A percentile compares a stretch with the other conserved stretches of the same genome.
These are phyloP conservation scores for Leccinum pellstonianum DNA, from an alignment of 768 basidiomycete species.

Conservation along the genomic window DNA sequence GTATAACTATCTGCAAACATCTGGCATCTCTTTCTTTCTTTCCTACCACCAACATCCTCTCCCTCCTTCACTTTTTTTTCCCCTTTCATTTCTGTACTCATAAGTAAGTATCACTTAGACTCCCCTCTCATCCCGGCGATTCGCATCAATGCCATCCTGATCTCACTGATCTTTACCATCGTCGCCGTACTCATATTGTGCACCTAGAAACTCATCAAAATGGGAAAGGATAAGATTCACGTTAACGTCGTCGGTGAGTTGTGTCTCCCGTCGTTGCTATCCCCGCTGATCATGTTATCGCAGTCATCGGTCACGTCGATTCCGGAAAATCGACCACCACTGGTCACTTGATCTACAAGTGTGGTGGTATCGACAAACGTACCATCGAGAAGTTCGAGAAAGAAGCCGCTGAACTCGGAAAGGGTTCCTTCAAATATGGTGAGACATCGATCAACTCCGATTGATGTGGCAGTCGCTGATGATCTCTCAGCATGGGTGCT, in stretches of 20 bases:
- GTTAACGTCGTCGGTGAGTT: conserved; percentile 94
- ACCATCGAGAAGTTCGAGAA: conserved; percentile 99
- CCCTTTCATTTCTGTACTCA: conserved; percentile 39
- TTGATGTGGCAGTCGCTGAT: conserved; percentile 21
- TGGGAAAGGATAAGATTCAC: conserved; percentile 96
- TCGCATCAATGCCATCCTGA: conserved; percentile 20
- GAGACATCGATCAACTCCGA: conserved; percentile 33
- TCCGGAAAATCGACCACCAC: conserved; percentile 99
- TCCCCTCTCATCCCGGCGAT: conserved; percentile 17
- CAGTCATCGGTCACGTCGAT: conserved; percentile 99
- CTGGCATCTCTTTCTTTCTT: conserved; percentile 34
- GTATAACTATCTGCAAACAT: conserved; percentile 63
- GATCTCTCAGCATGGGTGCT: conserved; percentile 88
- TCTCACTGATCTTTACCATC: conserved; percentile 28
- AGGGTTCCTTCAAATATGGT: conserved; percentile 99
- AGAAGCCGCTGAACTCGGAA: conserved; percentile 99
- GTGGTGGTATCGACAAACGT: conserved; percentile 99
- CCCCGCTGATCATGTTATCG: conserved; percentile 31
- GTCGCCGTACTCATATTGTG: conserved; percentile 13
- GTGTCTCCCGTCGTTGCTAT: conserved; percentile 17
- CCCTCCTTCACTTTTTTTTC: conserved; percentile 29
- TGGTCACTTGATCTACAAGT: conserved; percentile 99
- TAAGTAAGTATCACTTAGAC: conserved; percentile 38
- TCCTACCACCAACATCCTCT: conserved; percentile 38
- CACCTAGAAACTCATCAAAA: conserved; percentile 58